These are phyloP conservation scores for Umbilicaria muhlenbergii DNA, from an alignment of 495 filamentous ascomycete species.

Conservation along the genomic window DNA sequence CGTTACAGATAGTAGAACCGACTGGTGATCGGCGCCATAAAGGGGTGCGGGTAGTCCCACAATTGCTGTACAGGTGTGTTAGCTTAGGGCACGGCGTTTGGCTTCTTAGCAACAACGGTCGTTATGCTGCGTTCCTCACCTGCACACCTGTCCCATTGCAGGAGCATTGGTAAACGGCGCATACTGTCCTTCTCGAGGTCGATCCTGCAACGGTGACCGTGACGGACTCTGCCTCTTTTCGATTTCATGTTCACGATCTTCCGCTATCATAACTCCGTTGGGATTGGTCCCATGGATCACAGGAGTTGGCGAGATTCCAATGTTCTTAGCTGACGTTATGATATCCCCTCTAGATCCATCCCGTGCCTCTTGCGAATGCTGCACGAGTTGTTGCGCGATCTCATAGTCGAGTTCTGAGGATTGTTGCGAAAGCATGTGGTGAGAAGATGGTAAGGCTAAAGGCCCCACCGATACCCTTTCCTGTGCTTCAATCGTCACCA, in stretches of 20 bases:
- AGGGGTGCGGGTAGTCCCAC: conserved; percentile 80
- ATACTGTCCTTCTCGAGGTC: conserved; percentile 10
- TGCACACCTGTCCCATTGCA: conserved; percentile 36
- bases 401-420: conserved; percentile 9
- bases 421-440: not conserved
- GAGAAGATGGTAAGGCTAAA: not conserved
- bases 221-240: no score
- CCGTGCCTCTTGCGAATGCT: conserved; percentile 5
- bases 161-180: conserved; percentile 10
- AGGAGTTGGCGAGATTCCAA: no score
- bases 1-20: conserved; percentile 93
- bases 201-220: conserved; percentile 6
- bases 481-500: not conserved
- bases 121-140: conserved; percentile 20
- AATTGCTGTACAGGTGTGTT: conserved; percentile 50
- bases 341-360: not conserved
- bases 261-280: no score
- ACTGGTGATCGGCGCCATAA: conserved; percentile 89
- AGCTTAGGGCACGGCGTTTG: conserved; percentile 9
- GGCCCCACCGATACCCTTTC: conserved; percentile 5
- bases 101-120: not conserved
- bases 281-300: no score
- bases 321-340: no score
- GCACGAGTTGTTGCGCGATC: conserved; percentile 10
- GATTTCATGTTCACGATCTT: no score